A percentile compares a stretch with the other conserved stretches of the same genome.
Evolutionary conservation across 2,329 filamentous ascomycete genomes (phyloP).

Genomic region (Davidsoniella australis): DNA sequence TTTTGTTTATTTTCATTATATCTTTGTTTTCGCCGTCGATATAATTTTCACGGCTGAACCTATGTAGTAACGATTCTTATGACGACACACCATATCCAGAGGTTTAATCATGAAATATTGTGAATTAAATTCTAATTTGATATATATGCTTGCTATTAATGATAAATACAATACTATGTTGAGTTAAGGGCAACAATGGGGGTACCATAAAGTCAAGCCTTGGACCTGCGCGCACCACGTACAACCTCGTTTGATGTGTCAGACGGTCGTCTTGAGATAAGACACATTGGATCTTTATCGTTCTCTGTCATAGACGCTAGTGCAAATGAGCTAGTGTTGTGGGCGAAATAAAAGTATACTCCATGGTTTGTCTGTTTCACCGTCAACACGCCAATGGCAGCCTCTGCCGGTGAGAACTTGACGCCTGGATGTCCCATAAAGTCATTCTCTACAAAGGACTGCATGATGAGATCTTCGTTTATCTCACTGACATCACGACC

Average conservation of each 20-base stretch:
- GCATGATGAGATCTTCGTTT: constrained; percentile 61
- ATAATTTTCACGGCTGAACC: background rate
- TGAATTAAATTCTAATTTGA: background rate
- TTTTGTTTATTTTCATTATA: background rate
- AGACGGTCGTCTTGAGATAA: constrained; percentile 44
- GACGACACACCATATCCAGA: no score
- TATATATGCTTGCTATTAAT: background rate
- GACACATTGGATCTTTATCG: constrained; percentile 57
- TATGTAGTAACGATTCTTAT: background rate
- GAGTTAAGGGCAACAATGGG: background rate
- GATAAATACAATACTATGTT: background rate
- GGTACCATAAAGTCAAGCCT: background rate
- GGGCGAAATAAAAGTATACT: constrained; percentile 77
- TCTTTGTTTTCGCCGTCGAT: background rate
- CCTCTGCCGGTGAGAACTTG: constrained; percentile 57
- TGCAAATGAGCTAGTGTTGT: constrained; percentile 84
- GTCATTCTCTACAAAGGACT: constrained; percentile 65
- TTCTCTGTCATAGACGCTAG: constrained; percentile 74
- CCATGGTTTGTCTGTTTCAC: constrained; percentile 70
- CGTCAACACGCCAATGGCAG: constrained; percentile 77
- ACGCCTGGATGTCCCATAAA: constrained; percentile 90
- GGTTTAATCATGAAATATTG: no score
- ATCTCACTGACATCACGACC: constrained; percentile 49
- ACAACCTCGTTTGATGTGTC: constrained; percentile 42
- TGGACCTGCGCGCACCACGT: constrained; percentile 34